These are phyloP conservation scores for Ulota crispa DNA, from an alignment of 225 moss, liverwort and hornwort genomes.

Conservation along the genomic window DNA sequence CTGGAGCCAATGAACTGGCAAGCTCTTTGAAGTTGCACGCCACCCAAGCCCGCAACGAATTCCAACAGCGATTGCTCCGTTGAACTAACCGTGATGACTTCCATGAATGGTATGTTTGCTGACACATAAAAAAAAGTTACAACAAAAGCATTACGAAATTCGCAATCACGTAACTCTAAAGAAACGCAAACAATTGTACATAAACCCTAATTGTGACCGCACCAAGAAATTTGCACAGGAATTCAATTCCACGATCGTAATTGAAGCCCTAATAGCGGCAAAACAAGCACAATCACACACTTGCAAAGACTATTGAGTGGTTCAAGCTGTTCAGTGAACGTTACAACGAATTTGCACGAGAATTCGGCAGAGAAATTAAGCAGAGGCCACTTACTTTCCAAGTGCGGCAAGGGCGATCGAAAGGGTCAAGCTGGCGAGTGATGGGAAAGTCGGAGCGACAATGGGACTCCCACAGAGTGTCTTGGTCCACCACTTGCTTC, in stretches of 20 bases:
- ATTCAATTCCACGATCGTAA: neutral
- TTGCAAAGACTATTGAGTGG: conserved; percentile 45
- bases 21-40: conserved; percentile 62
- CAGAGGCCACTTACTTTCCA: conserved; percentile 51
- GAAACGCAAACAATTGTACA: neutral
- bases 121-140: conserved; percentile 10
- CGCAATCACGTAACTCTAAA: conserved; percentile 6
- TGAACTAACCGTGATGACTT: conserved; percentile 43
- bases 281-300: neutral
- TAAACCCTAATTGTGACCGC: neutral
- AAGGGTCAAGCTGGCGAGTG: conserved; percentile 38
- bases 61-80: conserved; percentile 64
- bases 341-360: neutral
- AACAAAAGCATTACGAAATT: neutral
- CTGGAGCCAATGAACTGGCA: conserved; percentile 63
- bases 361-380: neutral
- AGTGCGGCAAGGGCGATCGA: conserved; percentile 49
- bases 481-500: conserved; percentile 42
- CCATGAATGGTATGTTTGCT: conserved; percentile 75
- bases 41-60: conserved; percentile 66
- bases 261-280: neutral
- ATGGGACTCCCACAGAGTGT: conserved; percentile 53
- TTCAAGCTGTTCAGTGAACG: conserved; percentile 31
- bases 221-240: neutral
- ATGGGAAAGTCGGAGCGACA: conserved; percentile 64